Evolutionary conservation across 176 grass and related monocot genomes (phyloP).

Genomic region (Zoysia pacifica): DNA sequence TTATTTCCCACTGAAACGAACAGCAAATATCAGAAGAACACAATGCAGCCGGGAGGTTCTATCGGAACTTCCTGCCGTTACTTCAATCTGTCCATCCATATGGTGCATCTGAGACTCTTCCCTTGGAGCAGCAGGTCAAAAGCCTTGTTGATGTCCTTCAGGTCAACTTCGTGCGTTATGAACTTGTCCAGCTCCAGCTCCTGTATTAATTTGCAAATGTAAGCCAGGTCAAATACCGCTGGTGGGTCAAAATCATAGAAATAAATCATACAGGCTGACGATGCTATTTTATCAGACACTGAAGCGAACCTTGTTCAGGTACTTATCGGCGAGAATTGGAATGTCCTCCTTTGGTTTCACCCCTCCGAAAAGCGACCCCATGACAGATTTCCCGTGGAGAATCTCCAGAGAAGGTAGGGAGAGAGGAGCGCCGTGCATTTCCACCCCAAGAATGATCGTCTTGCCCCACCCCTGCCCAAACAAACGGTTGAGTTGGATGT

Average conservation of each 20-base stretch:
- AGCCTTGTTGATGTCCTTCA: constrained; percentile 79
- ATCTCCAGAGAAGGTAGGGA: constrained; percentile 44
- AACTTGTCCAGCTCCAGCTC: constrained; percentile 86
- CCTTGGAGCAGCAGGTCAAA: constrained; percentile 81
- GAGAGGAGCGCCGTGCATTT: constrained; percentile 65
- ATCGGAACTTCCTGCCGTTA: neutral
- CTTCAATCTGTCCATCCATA: constrained; percentile 85
- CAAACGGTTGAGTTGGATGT: neutral
- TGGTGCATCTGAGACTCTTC: constrained; percentile 81
- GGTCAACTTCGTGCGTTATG: constrained; percentile 70
- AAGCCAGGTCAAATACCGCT: neutral
- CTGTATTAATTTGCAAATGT: constrained; percentile 21
- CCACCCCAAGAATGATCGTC: constrained; percentile 80
- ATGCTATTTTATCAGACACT: neutral
- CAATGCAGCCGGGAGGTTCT: neutral
- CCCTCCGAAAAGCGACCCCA: constrained; percentile 63
- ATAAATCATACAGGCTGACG: neutral
- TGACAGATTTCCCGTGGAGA: constrained; percentile 60
- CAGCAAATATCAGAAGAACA: neutral
- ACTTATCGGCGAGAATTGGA: constrained; percentile 62
- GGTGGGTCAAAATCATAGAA: neutral
- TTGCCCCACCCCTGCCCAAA: constrained; percentile 77
- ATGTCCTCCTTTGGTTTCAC: constrained; percentile 89
- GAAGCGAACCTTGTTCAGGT: constrained; percentile 64
- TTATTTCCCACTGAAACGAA: constrained; percentile 24